Evolutionary conservation across 495 filamentous ascomycete species (phyloP), one percentile per base, ranked within the genome.

Genomic region (Aspergillus bertholletiae): DNA sequence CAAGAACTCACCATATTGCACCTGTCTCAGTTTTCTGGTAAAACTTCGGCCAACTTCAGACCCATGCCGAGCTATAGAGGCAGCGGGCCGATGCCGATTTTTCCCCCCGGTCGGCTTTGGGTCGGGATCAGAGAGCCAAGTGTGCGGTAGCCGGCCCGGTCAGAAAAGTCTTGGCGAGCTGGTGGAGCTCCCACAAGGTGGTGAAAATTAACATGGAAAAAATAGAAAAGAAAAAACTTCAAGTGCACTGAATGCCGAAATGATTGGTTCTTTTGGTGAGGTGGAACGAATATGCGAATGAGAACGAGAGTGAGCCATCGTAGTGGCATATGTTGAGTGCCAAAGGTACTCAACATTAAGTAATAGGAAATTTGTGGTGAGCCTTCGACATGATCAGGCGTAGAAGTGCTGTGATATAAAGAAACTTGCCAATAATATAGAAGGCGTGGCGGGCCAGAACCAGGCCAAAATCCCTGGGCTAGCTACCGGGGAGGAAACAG

Each of bases 231-330:
- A 48, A 48, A 48, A 32, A 26, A 32, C 26, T 48, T 7, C 46
- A 32, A 24, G 12, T 30, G 22, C 46, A 49, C 46, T 30, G 46
- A 49, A 22, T 22, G 20, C 39, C 39, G 18, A 22, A 43, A 21
- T 8, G 39, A 43, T 21, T 43, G 39, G 39, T 49, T 21, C 28
- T 12, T 49, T 35, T 35, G 46, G 15, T 34, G 11, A 32, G 27
- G 46, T 49, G 46, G 46, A 35, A 49, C 28, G 34, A 23, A 22
- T 37, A 32, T 35, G 28, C 46, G 30, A 49, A 35, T 49, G 46
- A 35, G 46, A 21, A 18, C 18, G 46, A 5, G 1, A 4, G 28
- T 49, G 35, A 49, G 46, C 37, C 46, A 49, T 35, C 28, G 34
- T 35, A 8, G 5, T 17, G 8, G 28, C 18, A 8, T 6, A 22